Base-by-base conservation (phyloP, 2,329 filamentous ascomycete genomes). In the Pestalotiopsis sp. region DNA sequence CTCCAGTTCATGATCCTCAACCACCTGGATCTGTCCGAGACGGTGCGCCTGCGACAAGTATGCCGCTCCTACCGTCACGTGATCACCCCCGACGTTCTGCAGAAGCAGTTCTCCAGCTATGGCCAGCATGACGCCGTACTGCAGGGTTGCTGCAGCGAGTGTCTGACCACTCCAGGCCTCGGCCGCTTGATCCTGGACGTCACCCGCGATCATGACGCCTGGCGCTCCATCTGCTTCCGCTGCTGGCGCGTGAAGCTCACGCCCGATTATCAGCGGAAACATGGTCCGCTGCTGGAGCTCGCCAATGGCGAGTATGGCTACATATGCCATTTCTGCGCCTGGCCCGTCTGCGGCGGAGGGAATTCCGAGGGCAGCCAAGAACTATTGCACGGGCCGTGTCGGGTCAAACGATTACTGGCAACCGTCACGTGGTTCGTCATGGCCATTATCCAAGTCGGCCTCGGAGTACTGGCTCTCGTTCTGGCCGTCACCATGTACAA, bases 281-380 rank as follows among this genome's bases (percentile, higher is more conserved):
- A 75, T 39, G 76, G 75, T 72, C 75, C 76, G 20, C 68, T 76
- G 23, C 70, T 77, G 4, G 66, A 74, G 62, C 72, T 77, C 61
- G 76, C 70, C 23, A 76, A 75, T 57, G 75, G 75, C 65, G 71
- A 73, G 7, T 71, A 74, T 17, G 76, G 75, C 61, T 77, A 77
- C 69, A 75, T 77, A 66, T 77, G 76, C 56, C 76, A 77, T 63
- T 77, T 77, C 67, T 77, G 76, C 67, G 76, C 74, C 31, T 77
- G 75, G 75, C 76, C 76, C 9, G 75, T 77, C 25, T 73, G 74
- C 17, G 74, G 71, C 69, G 71, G 70, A 56, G 59, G 64, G 20
- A 36, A 13, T 45, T 71, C 68, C 20, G 73, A 71, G 39, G 72
- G 69, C 49, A 69, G 72, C 13, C 68, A 71, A 31, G 73, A 74